Evolutionary conservation across 2,329 filamentous ascomycete genomes (phyloP).

Genomic region (Nemania diffusa): DNA sequence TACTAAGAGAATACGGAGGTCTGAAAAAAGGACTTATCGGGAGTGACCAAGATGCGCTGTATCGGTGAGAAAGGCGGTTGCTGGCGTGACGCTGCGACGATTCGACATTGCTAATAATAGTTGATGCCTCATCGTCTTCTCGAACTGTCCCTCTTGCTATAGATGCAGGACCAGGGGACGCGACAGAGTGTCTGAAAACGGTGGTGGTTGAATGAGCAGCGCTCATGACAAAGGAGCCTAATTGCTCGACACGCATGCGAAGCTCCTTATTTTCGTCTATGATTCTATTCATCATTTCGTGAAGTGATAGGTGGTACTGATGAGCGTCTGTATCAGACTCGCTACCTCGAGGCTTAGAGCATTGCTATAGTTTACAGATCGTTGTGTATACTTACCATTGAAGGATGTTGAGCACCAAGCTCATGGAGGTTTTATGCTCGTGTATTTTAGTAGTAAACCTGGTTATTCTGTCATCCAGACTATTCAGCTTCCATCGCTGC

Average conservation of each 20-base stretch:
- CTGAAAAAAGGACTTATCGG: background rate
- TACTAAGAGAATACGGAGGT: background rate
- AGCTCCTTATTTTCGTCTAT: constrained; percentile 24
- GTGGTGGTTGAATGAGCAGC: background rate
- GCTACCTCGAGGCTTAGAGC: background rate
- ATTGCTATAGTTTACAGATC: background rate
- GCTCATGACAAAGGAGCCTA: background rate
- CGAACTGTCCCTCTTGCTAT: background rate
- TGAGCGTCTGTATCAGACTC: constrained; percentile 30
- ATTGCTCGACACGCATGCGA: background rate
- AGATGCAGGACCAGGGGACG: background rate
- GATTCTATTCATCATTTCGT: constrained; percentile 13
- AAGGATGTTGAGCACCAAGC: constrained; percentile 17
- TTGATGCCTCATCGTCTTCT: background rate
- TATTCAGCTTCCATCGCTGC: constrained; percentile 6
- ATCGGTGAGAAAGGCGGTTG: background rate
- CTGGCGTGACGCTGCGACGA: too few relatives aligned
- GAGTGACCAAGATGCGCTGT: background rate
- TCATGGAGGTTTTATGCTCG: constrained; percentile 24
- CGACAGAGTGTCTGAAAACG: background rate
- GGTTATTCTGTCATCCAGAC: constrained; percentile 10
- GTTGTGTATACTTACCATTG: constrained; percentile 17
- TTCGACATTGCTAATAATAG: background rate
- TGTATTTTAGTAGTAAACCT: constrained; percentile 16
- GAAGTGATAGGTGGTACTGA: background rate